Evolutionary conservation across 805 yeast genomes (phyloP), one percentile per base, ranked within the genome.

Genomic region (Teunomyces lycoperdinae): DNA sequence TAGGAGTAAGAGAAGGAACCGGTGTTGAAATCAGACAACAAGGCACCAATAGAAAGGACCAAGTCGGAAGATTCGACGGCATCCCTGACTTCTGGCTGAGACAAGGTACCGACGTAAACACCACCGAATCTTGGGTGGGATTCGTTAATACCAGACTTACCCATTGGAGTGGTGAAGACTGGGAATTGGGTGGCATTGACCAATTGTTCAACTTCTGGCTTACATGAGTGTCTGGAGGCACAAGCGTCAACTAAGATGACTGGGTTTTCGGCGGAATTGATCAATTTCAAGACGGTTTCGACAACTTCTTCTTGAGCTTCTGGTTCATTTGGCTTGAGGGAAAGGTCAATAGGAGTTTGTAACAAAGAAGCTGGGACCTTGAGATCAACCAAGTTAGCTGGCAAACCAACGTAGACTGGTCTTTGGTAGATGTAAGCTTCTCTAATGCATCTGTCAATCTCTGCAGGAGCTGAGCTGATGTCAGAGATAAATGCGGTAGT

Each of bases 311-410:
- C 58, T 45, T 66, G 67, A n/a, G 68, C 62, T 29, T 66, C 68
- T 6, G 58, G 52, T 50, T 66, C 67, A 56, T 66, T 66, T 9
- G 56, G 56, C 41, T 55, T 57, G 51, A 60, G 48, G 17, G 63
- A 51, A 47, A 66, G 52, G 55, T 66, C 68, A 39, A 66, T 55
- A 13, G 67, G 68, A 11, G 55, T 58, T 42, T 63, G 57, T 53
- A 66, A 59, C 50, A 58, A 49, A 14, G 58, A 53, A 6, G 60
- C 61, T 9, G 68, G 67, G 4, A 66, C 68, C 48, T 54, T 58
- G 55, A 62, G 54, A 58, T 66, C 71, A 17, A 65, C 71, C 63
- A 66, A 52, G 56, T 66, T 66, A 46, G 70, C 67, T 10, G 71
- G 71, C 50, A 66, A 58, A 4, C 67, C 70, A 46, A 66, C 50